Base-by-base conservation (phyloP, 169 alveolate species). In the Besnoitia besnoiti region DNA sequence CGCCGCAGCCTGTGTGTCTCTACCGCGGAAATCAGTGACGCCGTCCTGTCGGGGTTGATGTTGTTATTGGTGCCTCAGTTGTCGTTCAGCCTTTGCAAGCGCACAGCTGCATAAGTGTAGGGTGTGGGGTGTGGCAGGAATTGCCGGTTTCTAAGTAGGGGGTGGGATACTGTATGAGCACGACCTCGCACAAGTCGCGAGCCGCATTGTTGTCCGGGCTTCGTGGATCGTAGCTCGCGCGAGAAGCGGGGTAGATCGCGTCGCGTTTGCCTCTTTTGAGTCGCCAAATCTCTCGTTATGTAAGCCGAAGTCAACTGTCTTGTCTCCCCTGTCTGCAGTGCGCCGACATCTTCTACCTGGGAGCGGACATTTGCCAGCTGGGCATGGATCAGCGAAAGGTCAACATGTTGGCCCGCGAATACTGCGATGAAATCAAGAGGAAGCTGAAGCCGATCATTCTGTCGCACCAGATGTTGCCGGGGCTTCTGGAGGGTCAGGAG, bases 301-400 rank as follows among this genome's bases (percentile, higher is more conserved):
- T 30, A n/a, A 19, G 33, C 37, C 80, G 80, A 24, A 21, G 27
- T 27, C 0, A 24, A 5, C 21, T 0, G 7, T 21, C 35, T 55
- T 55, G n/a, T n/a, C 8, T 37, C 16, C 33, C 46, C 30, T 77
- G 59, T 77, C 35, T 75, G 99, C 99, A 99, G 96, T 99, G 99
- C 94, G 98, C 99, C 27, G 99, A 99, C 95, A 99, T 99, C 33
- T 99, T 99, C 97, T 98, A 97, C 95, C 96, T 99, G 39, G 98
- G 98, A 59, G 99, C 99, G 39, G 99, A 99, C 94, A 98, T 99
- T 44, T 99, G 99, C 97, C 99, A 99, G 87, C 96, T 99, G 49
- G 99, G 99, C 14, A 96, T 97, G 95, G 99, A 99, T 93, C 99
- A 99, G 94, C 97, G 99, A 90, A 99, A 99, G 96, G 99, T 99